phyloP scores from a whole-genome alignment of 2,329 filamentous ascomycete species.

The Fusarium dimerum region DNA sequence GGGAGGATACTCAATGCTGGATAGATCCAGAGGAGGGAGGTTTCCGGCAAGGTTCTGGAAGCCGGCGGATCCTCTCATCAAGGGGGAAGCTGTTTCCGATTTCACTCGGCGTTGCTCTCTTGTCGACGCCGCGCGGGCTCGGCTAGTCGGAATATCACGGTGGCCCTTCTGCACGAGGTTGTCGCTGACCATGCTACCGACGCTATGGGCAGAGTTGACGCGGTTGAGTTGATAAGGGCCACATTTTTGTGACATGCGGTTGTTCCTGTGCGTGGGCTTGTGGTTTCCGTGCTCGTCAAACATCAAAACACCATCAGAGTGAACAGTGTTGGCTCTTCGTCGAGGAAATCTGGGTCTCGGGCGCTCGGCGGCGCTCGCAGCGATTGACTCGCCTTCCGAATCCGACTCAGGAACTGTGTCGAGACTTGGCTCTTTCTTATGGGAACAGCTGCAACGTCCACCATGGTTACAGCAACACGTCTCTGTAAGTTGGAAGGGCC shows the following conservation, averaged over 20 bases:
- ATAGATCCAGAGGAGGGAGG: conserved; percentile 60
- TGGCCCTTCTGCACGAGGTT: conserved; percentile 41
- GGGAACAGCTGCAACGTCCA: conserved; percentile 63
- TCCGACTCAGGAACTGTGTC: conserved; percentile 67
- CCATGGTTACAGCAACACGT: conserved; percentile 73
- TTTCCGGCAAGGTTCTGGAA: conserved; percentile 55
- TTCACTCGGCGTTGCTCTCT: conserved; percentile 56
- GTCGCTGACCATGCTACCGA: conserved; percentile 47
- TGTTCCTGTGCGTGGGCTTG: conserved; percentile 62
- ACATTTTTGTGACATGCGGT: conserved; percentile 61
- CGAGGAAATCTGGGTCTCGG: conserved; percentile 49
- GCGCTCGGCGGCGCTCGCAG: conserved; percentile 28
- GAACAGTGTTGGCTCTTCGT: conserved; percentile 62
- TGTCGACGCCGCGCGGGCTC: conserved; percentile 39
- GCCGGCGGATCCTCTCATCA: conserved; percentile 49
- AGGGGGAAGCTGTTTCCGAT: conserved; percentile 63
- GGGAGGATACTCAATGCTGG: conserved; percentile 53
- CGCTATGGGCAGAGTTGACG: conserved; percentile 58
- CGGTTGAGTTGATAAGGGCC: conserved; percentile 63
- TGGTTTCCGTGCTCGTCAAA: conserved; percentile 67
- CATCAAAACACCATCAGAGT: conserved; percentile 59
- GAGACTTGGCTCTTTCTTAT: conserved; percentile 62
- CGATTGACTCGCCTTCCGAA: conserved; percentile 49
- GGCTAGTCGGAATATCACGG: conserved; percentile 37
- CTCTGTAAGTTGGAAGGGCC: conserved; percentile 43